These are phyloP conservation scores for Aechmea fasciata DNA, from an alignment of 176 grass and related monocot genomes.

Conservation along the genomic window DNA sequence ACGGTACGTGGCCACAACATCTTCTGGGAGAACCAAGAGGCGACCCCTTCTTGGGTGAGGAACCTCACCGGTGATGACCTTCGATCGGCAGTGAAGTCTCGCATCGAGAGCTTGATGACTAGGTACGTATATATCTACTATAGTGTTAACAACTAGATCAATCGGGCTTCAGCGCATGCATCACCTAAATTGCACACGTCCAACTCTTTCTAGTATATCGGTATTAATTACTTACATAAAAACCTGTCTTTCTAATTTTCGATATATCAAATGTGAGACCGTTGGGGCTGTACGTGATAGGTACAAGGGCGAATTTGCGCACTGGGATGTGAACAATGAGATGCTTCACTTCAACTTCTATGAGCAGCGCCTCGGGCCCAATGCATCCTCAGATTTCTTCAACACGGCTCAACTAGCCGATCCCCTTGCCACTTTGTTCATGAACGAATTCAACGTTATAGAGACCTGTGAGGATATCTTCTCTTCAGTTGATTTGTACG, in stretches of 20 bases:
- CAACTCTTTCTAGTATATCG: too few species aligned
- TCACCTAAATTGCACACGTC: not conserved
- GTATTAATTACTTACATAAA: too few species aligned
- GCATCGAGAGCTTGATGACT: constrained; percentile 70
- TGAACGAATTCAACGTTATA: constrained; percentile 96
- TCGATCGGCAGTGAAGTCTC: constrained; percentile 53
- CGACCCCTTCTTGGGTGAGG: constrained; percentile 73
- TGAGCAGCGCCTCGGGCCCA: constrained; percentile 67
- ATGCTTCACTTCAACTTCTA: constrained; percentile 98
- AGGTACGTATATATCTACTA: constrained; percentile 14
- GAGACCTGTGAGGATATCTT: constrained; percentile 82
- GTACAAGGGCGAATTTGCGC: constrained; percentile 91
- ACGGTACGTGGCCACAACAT: constrained; percentile 93
- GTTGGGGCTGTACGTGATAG: not conserved
- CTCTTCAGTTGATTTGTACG: constrained; percentile 78
- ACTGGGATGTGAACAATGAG: constrained; percentile 99
- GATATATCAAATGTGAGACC: too few species aligned
- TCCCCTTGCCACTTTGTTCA: constrained; percentile 88
- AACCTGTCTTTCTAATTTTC: too few species aligned
- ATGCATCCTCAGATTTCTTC: constrained; percentile 84
- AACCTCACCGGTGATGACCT: constrained; percentile 58
- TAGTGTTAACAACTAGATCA: not conserved
- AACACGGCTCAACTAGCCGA: constrained; percentile 76
- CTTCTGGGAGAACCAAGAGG: constrained; percentile 96
- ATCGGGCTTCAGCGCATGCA: not conserved